These are phyloP conservation scores for Boechera retrofracta DNA, from an alignment of 345 rosid genomes.

Conservation along the genomic window DNA sequence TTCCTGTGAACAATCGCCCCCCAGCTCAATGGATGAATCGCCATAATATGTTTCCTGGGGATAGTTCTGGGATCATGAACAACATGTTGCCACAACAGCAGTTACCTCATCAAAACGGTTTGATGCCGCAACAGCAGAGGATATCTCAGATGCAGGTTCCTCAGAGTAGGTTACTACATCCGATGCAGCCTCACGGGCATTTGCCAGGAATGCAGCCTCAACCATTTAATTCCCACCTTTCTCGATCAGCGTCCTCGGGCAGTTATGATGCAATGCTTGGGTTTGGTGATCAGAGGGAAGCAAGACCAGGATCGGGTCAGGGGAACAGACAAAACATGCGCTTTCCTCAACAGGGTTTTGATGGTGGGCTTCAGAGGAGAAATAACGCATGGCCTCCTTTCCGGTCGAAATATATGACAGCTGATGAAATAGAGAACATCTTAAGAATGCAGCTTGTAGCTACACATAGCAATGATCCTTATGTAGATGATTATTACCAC, in stretches of 20 bases:
- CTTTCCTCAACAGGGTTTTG: constrained; percentile 61
- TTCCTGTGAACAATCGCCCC: constrained; percentile 57
- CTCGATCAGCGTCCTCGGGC: constrained; percentile 62
- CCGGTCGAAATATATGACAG: constrained; percentile 80
- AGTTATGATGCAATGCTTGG: constrained; percentile 68
- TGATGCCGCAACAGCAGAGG: constrained; percentile 50
- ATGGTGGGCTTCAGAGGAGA: constrained; percentile 51
- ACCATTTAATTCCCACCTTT: constrained; percentile 61
- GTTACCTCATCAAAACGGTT: constrained; percentile 72
- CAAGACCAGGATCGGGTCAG: constrained; percentile 66
- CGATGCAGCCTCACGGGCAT: constrained; percentile 64
- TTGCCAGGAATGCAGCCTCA: constrained; percentile 69
- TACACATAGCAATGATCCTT: constrained; percentile 92
- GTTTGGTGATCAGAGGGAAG: constrained; percentile 64
- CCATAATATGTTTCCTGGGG: constrained; percentile 62
- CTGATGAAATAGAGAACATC: constrained; percentile 81
- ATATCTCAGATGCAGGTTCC: constrained; percentile 58
- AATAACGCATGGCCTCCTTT: constrained; percentile 69
- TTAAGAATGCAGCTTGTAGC: constrained; percentile 89
- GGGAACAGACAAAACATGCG: constrained; percentile 63
- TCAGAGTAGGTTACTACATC: constrained; percentile 66
- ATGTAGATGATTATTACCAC: constrained; percentile 93
- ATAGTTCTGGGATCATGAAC: constrained; percentile 59
- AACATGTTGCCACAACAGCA: constrained; percentile 62
- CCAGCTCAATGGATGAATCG: constrained; percentile 71